Base-by-base conservation (phyloP, 1,284 basidiomycete species). In the Phellinidium pouzarii region DNA sequence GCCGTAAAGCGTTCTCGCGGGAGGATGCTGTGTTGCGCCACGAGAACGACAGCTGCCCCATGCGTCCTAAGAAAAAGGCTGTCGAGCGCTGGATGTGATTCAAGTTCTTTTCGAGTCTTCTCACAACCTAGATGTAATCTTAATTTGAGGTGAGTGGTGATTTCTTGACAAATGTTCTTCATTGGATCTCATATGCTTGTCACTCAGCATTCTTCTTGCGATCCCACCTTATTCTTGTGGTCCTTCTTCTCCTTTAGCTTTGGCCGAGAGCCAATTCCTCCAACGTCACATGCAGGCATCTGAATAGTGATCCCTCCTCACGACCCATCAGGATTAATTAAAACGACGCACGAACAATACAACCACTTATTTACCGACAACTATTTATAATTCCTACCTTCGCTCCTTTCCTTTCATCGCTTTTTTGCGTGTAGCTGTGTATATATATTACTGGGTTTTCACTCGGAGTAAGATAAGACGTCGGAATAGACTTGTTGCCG, bases 21-120 rank as follows among this genome's bases (percentile, higher is more conserved):
- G 55, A 57, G 26, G 55, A 57, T 43, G 55, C 55, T 14, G 55
- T 57, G 19, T 40, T 57, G 26, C 46, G 55, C 20, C 55, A 57
- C 25, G 55, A 57, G 44, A 57, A 57, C 38, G 55, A 57, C 29
- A 53, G 51, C 37, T 57, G 55, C 31, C 55, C 55, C 9, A 50
- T 50, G 50, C 45, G 55, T 23, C 55, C 55, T 2, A 55, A 51
- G 38, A 57, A 54, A 41, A 57, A 45, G 29, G 38, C 48, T 26
- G 42, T 34, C 23, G 53, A 54, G 26, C 41, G 25, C 4, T 54
- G 53, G 53, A 11, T 27, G 20, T 54, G 31, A 54, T 9, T 20
- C 14, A 4, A 5, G 7, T 26, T 14, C 11, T 11, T 14, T 31
- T 11, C 29, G 6, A 11, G 11, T 31, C 14, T 34, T 34, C 11